Evolutionary conservation across 2,329 filamentous ascomycete genomes (phyloP), one percentile per base, ranked within the genome.

Genomic region (Aspergillus quadricinctus): DNA sequence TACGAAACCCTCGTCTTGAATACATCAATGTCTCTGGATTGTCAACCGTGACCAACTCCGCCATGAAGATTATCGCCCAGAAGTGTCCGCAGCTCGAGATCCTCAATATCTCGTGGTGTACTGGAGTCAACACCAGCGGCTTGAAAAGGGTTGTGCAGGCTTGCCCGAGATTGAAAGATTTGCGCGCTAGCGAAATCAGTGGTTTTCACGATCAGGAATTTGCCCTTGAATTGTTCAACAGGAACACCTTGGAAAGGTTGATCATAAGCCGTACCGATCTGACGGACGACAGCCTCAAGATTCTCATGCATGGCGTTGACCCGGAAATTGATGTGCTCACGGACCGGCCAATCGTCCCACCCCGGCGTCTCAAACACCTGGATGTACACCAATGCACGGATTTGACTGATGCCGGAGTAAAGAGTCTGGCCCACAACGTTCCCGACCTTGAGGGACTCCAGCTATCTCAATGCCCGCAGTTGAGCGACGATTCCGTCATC

Each of bases 61-160:
- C 90, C 0, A 92, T 95, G 83, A 90, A 88, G 67, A 90, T 95
- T 57, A 88, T 99, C 57, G 87, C 90, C 0, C 81, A 88, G 53
- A 87, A 88, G 41, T 97, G 93, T 66, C 86, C 87, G 1, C 86
- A 88, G 50, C 79, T 99, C n/a, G 87, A 96, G 72, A 81, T 84
- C 54, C 81, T 97, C 62, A 95, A 97, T 66, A 84, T 97, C 21
- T 96, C 92, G 0, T 97, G 93, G 91, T 99, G 94, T 76, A 87
- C 86, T 62, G 88, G 91, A 58, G 85, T 97, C 69, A 88, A 94
- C 67, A 88, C 90, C 8, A 79, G 83, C 11, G 92, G 92, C 4
- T 77, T 97, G 53, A 84, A 81, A 61, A 82, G 83, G 52, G 82
- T 99, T 1, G 77, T 97, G 0, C 80, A 88, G 57, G 82, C 82